These are phyloP conservation scores for Stephanocyclus meneghinianus DNA, from an alignment of 352 stramenopile genomes.

Conservation along the genomic window DNA sequence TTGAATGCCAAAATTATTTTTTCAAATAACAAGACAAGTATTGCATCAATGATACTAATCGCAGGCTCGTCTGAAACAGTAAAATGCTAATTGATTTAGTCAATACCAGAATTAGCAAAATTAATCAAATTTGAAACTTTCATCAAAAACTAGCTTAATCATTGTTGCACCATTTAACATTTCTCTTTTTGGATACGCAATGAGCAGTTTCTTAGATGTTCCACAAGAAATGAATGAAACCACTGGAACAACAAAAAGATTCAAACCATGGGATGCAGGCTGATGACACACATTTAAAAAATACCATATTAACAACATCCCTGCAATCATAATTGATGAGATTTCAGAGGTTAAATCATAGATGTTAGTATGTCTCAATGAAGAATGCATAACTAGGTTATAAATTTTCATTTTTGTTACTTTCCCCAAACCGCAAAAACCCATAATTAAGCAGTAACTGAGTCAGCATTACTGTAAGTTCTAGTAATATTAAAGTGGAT, in stretches of 20 bases:
- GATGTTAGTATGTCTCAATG: conserved; percentile 30
- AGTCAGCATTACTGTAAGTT: too few relatives aligned
- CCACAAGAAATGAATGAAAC: conserved; percentile 6
- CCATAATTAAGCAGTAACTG: too few relatives aligned
- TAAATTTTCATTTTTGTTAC: too few relatives aligned
- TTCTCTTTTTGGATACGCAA: conserved; percentile 11
- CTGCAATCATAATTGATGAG: conserved; percentile 38
- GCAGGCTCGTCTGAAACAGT: background rate
- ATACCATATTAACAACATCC: background rate
- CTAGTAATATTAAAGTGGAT: too few relatives aligned
- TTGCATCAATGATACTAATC: conserved; percentile 21
- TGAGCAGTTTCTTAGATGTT: conserved; percentile 28
- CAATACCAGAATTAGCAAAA: conserved; percentile 15
- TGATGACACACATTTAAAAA: conserved; percentile 21
- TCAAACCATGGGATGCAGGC: conserved; percentile 25
- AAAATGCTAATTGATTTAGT: conserved; percentile 16
- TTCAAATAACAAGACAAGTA: background rate
- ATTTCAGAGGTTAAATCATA: conserved; percentile 27
- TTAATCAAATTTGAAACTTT: conserved; percentile 20
- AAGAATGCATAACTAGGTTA: conserved; percentile 2
- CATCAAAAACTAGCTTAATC: conserved; percentile 28
- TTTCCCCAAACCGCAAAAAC: too few relatives aligned
- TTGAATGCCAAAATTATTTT: too few relatives aligned
- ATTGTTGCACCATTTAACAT: conserved; percentile 38
- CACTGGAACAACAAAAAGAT: background rate